Conservation (phyloP, 305 asterid genomes). For the Fraxinus paxiana region DNA sequence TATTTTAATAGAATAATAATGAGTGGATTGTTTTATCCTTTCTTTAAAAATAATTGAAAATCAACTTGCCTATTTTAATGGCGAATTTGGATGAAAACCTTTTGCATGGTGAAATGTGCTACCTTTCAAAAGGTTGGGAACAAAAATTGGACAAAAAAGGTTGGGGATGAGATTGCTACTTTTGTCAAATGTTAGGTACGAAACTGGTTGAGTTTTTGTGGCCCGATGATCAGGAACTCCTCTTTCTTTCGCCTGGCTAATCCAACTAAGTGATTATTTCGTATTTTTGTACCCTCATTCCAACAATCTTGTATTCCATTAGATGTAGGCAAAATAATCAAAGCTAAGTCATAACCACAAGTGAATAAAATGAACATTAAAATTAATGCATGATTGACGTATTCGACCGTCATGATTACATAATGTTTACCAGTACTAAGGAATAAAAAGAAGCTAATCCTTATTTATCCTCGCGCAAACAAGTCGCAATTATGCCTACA, state of each 20-base stretch:
- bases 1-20: neutral
- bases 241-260: neutral
- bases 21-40: neutral
- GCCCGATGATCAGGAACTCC: neutral
- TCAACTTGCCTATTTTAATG: neutral
- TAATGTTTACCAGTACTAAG: neutral
- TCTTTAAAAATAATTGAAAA: neutral
- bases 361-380: neutral
- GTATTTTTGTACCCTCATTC: neutral
- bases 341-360: neutral
- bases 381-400: neutral
- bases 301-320: neutral
- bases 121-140: neutral
- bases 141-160: neutral
- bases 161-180: neutral
- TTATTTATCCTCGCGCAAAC: neutral
- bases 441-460: neutral
- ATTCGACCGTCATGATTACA: neutral
- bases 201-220: neutral
- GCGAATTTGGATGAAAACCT: neutral
- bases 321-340: neutral
- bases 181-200: neutral
- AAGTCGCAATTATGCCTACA: slow-evolving; percentile 20
- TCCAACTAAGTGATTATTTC: neutral
- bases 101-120: neutral